Percentiles rank a stretch among this genome's conserved stretches.
Conservation (phyloP, 179 eudicot species). For the Drosera spatulata region DNA sequence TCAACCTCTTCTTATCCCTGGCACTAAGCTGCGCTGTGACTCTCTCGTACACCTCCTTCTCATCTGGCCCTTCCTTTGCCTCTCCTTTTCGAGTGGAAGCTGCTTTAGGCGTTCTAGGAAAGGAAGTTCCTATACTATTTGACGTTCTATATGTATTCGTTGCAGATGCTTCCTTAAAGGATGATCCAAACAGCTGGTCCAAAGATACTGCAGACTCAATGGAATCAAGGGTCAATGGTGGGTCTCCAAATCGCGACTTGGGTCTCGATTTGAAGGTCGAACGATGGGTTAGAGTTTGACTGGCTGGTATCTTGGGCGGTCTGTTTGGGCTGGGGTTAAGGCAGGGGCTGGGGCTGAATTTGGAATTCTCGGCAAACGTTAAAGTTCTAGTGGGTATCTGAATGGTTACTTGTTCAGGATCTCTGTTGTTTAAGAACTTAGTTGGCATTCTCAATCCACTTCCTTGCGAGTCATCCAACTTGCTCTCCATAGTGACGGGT, state of each 20-base stretch:
- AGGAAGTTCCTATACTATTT: neutral
- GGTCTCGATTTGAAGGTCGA: slow-evolving; percentile 8
- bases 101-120: neutral
- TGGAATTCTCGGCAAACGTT: slow-evolving; percentile 16
- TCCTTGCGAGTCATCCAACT: no score
- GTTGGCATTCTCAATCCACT: no score
- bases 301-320: slow-evolving; percentile 12
- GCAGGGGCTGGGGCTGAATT: slow-evolving; percentile 2
- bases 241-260: slow-evolving; percentile 28
- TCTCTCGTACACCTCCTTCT: slow-evolving; percentile 25
- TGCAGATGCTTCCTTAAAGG: neutral
- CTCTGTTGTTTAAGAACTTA: neutral
- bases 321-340: neutral
- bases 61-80: slow-evolving; percentile 20
- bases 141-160: no score
- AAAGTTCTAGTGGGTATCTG: neutral
- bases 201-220: no score
- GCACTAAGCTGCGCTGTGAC: slow-evolving; percentile 26
- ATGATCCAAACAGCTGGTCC: neutral
- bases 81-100: slow-evolving; percentile 1
- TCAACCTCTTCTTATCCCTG: slow-evolving; percentile 10
- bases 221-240: slow-evolving; percentile 19
- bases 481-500: no score
- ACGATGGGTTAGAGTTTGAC: slow-evolving; percentile 3
- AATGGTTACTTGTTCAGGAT: neutral